These are phyloP conservation scores for Wilcoxina mikolae DNA, from an alignment of 495 filamentous ascomycete genomes.

Conservation along the genomic window DNA sequence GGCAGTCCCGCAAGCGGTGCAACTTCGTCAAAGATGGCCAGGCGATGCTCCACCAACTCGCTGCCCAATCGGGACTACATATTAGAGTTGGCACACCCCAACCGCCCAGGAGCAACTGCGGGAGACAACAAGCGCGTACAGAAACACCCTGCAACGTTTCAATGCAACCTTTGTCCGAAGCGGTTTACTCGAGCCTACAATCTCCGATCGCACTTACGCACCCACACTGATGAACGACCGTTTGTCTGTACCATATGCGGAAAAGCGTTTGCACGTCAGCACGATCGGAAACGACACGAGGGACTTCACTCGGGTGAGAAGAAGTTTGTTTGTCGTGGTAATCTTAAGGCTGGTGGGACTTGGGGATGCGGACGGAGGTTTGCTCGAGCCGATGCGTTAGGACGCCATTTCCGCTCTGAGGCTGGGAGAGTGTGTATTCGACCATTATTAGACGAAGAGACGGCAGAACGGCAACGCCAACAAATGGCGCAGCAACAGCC, in stretches of 20 bases:
- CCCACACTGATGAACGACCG: conserved; percentile 81
- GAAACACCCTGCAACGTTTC: conserved; percentile 89
- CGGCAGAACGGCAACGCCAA: conserved; percentile 46
- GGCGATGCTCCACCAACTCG: conserved; percentile 60
- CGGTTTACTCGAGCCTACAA: conserved; percentile 83
- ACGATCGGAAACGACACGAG: conserved; percentile 84
- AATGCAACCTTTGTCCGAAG: conserved; percentile 73
- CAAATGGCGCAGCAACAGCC: conserved; percentile 38
- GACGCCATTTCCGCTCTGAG: conserved; percentile 92
- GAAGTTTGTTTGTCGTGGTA: conserved; percentile 92
- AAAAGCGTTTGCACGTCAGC: conserved; percentile 91
- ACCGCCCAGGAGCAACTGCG: conserved; percentile 53
- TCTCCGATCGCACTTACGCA: conserved; percentile 76
- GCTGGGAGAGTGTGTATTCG: conserved; percentile 94
- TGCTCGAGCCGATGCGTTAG: conserved; percentile 86
- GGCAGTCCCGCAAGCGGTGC: background rate
- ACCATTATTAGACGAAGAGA: conserved; percentile 80
- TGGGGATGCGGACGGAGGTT: conserved; percentile 94
- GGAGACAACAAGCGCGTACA: conserved; percentile 59
- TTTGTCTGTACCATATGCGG: conserved; percentile 94
- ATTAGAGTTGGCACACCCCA: conserved; percentile 76
- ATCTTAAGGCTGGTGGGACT: conserved; percentile 59
- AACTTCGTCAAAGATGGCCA: conserved; percentile 43
- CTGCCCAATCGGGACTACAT: conserved; percentile 84
- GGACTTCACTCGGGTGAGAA: conserved; percentile 83